Percentiles rank a stretch among this genome's conserved stretches.
These are phyloP conservation scores for Mortierella sp. DNA, from an alignment of 371 early-diverging fungal genomes.

Conservation along the genomic window DNA sequence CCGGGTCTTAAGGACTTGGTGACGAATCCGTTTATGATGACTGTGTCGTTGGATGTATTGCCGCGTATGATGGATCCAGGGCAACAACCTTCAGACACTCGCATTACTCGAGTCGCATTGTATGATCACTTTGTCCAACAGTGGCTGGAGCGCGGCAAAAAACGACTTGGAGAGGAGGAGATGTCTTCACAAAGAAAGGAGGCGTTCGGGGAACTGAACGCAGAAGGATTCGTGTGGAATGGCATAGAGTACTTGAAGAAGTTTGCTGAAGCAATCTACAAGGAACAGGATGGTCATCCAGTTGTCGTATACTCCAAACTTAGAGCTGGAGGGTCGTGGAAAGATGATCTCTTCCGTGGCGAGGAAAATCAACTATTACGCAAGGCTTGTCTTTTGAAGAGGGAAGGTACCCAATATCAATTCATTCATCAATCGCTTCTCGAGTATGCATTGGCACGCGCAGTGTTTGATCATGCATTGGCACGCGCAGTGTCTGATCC, in stretches of 20 bases:
- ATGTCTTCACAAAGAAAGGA: no score
- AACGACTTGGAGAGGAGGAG: no score
- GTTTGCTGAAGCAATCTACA: conserved; percentile 4
- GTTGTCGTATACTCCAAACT: not conserved
- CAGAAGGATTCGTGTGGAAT: not conserved
- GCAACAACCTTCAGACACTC: no score
- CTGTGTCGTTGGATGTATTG: no score
- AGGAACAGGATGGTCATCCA: conserved; percentile 2
- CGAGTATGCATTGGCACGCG: conserved; percentile 1
- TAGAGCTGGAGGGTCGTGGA: conserved; percentile 1
- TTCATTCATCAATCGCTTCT: conserved; percentile 13
- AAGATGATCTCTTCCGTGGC: not conserved
- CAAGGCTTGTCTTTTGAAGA: conserved; percentile 1
- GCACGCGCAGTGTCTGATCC: no score
- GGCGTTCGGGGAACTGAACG: not conserved
- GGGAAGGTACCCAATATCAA: conserved; percentile 1
- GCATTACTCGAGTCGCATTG: no score
- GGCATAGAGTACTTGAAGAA: conserved; percentile 1
- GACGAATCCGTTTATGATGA: no score
- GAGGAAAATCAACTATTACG: not conserved
- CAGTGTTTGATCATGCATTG: no score
- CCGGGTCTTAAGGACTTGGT: no score
- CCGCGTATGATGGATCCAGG: no score
- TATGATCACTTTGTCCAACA: no score
- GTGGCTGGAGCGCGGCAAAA: no score